Evolutionary conservation across 495 filamentous ascomycete species (phyloP), one percentile per base, ranked within the genome.

Genomic region (Aspergillus campestris): DNA sequence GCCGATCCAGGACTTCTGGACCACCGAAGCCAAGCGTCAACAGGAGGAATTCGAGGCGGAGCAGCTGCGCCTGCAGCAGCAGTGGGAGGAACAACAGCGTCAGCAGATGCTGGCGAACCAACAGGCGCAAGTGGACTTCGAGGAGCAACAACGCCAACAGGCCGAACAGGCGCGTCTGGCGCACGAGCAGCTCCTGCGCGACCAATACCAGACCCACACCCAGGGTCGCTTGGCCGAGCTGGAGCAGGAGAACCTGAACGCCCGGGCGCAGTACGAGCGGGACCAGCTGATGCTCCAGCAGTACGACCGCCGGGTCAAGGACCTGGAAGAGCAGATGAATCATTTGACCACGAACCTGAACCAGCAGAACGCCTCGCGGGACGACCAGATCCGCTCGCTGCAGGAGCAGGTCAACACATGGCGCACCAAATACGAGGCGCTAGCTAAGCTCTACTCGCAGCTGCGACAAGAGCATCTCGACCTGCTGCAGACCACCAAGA

Each of bases 1-100:
- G 56, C 87, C 94, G 12, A 97, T 98, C 58, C 85, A 83, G 46
- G 94, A 97, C 58, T 98, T 98, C 63, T 98, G 92, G 92, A 90
- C 90, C 62, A 89, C 81, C 53, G 89, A 95, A 60, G 84, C 94
- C 47, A 77, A 79, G 50, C 75, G 88, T 36, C 87, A 96, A 58
- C 91, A 98, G 58, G 82, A 88, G 44, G 89, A 95, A 58, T 97
- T 89, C 55, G 92, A 89, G 54, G 87, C 89, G 24, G 89, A 98
- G 62, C 92, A 98, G 63, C 78, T 82, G 24, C 80, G 89, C 11
- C 70, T 98, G 28, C 83, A 92, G 57, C 80, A 88, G 42, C 87
- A 91, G 50, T 83, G 79, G 75, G 81, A 85, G 47, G 75, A 79
- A 1, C 71, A 79, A 42, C 87, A 94, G 56, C 80, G 80, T 30